phyloP scores from a whole-genome alignment of 2,329 filamentous ascomycete genomes.

The Didymella keratinophila region DNA sequence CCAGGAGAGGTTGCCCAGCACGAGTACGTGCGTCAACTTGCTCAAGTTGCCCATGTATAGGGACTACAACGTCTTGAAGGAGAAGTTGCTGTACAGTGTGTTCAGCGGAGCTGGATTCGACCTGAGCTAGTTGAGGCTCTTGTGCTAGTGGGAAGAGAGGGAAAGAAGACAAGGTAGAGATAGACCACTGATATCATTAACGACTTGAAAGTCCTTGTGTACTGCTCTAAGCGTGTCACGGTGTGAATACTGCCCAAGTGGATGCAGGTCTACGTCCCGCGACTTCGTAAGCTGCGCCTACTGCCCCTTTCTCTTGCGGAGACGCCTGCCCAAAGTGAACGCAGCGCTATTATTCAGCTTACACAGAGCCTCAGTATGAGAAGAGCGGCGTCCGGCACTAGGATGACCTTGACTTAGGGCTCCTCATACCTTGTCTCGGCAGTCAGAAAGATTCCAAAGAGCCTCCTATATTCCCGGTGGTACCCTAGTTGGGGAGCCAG shows the following conservation, averaged over 20 bases:
- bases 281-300: neutral
- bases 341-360: neutral
- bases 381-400: neutral
- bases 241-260: neutral
- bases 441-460: neutral
- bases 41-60: constrained; percentile 88
- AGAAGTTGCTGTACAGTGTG: constrained; percentile 89
- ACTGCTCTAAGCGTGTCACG: neutral
- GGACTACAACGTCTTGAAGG: constrained; percentile 69
- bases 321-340: neutral
- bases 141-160: no score
- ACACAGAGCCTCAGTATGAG: neutral
- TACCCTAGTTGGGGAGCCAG: neutral
- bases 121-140: constrained; percentile 44
- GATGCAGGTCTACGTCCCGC: neutral
- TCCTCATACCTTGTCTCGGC: neutral
- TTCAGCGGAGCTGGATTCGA: constrained; percentile 94
- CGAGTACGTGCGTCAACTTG: constrained; percentile 95
- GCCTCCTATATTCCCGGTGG: neutral
- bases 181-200: neutral
- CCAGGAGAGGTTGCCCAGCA: constrained; percentile 82
- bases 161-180: neutral
- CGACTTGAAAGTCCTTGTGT: neutral
- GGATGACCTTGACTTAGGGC: neutral
- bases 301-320: neutral